These are phyloP conservation scores for Cryphonectria nitschkei DNA, from an alignment of 2,329 filamentous ascomycete species.

Conservation along the genomic window DNA sequence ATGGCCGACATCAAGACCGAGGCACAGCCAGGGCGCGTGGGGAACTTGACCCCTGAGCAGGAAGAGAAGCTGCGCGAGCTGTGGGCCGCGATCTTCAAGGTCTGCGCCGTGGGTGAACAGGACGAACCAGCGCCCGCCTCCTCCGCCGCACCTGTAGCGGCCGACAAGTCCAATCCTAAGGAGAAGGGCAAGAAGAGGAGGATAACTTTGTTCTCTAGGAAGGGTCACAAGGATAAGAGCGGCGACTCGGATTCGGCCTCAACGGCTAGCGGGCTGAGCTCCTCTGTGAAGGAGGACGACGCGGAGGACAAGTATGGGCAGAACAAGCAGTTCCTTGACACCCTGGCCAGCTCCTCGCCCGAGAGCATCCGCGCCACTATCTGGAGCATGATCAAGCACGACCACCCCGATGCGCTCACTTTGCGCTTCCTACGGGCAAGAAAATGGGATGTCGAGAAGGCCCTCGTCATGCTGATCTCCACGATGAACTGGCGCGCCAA, in stretches of 20 bases:
- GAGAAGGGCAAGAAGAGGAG: conserved; percentile 77
- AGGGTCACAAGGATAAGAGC: conserved; percentile 60
- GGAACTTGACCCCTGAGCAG: conserved; percentile 87
- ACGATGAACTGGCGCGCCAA: conserved; percentile 89
- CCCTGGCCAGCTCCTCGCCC: conserved; percentile 74
- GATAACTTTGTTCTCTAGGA: conserved; percentile 69
- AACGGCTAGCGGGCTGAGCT: conserved; percentile 42
- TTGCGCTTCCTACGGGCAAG: conserved; percentile 85
- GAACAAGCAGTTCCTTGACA: conserved; percentile 82
- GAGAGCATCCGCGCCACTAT: conserved; percentile 80
- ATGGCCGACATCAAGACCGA: conserved; percentile 38
- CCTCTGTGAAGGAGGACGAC: conserved; percentile 50
- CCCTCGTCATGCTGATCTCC: conserved; percentile 89
- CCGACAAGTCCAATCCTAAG: conserved; percentile 35
- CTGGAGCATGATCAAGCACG: conserved; percentile 94
- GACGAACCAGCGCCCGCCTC: conserved; percentile 39
- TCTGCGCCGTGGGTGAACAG: conserved; percentile 65
- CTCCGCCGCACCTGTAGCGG: conserved; percentile 34
- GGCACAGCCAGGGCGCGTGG: conserved; percentile 71
- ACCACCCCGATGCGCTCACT: conserved; percentile 85
- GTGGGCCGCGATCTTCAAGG: conserved; percentile 76
- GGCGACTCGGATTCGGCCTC: conserved; percentile 42
- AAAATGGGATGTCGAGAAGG: conserved; percentile 95
- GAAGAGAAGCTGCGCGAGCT: conserved; percentile 86
- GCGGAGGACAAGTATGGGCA: conserved; percentile 92